Conservation (phyloP, 2,329 filamentous ascomycete species). For the Neopestalotiopsis sp. region DNA sequence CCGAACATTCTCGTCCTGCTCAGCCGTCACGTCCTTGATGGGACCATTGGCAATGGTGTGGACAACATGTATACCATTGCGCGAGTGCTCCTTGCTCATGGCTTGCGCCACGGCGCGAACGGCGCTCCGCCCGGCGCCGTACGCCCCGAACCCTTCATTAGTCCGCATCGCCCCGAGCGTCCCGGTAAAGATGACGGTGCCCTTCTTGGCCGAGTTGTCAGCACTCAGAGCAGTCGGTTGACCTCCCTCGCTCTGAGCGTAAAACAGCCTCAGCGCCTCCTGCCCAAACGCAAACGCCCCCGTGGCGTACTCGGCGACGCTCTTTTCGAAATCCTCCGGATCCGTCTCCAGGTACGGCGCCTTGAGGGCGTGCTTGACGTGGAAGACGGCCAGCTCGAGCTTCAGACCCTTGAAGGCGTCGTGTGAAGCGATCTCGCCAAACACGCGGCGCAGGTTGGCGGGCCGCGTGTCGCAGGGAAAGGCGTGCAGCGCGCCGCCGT, state of each 20-base stretch:
- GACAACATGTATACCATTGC: constrained; percentile 62
- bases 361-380: constrained; percentile 58
- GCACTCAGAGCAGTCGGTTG: constrained; percentile 44
- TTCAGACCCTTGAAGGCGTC: constrained; percentile 53
- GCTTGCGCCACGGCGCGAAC: constrained; percentile 52
- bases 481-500: constrained; percentile 49
- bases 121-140: constrained; percentile 56
- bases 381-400: constrained; percentile 57
- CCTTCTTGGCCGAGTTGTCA: constrained; percentile 53
- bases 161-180: constrained; percentile 58
- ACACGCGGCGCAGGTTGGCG: constrained; percentile 50
- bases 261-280: constrained; percentile 54
- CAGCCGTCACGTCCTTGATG: constrained; percentile 49
- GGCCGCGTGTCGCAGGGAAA: constrained; percentile 57
- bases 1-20: constrained; percentile 48
- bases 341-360: constrained; percentile 61
- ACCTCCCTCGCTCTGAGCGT: constrained; percentile 51
- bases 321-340: constrained; percentile 51
- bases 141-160: constrained; percentile 58
- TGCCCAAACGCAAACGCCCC: constrained; percentile 62
- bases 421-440: constrained; percentile 53
- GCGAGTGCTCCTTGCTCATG: constrained; percentile 60
- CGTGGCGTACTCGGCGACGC: constrained; percentile 56
- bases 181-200: constrained; percentile 62
- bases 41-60: constrained; percentile 62